These are phyloP conservation scores for Trypanosoma lewisi DNA, from an alignment of 208 protist genomes.

Conservation along the genomic window DNA sequence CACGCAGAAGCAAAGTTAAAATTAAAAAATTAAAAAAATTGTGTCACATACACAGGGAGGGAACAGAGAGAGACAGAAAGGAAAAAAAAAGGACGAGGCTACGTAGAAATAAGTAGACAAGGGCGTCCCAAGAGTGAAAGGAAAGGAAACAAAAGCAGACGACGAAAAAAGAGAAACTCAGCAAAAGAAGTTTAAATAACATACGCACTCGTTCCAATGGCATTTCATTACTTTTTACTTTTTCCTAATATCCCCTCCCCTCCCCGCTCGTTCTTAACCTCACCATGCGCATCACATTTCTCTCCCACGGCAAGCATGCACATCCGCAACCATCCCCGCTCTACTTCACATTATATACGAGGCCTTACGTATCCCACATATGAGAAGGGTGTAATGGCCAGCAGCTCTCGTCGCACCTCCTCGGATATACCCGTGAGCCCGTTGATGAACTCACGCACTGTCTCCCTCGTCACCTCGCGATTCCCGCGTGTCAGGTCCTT, in stretches of 20 bases:
- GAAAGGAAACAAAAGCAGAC: not conserved
- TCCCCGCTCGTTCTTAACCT: not conserved
- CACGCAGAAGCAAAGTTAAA: no score
- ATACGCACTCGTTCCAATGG: not conserved
- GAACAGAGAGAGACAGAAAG: no score
- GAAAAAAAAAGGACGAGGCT: not conserved
- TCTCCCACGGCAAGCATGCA: not conserved
- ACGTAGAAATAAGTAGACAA: not conserved
- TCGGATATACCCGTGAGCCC: conserved; percentile 79
- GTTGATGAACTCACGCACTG: conserved; percentile 82
- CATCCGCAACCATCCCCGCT: not conserved
- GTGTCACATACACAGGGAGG: no score
- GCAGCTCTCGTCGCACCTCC: conserved; percentile 86
- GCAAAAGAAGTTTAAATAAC: not conserved
- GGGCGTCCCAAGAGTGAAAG: not conserved
- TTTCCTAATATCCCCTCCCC: not conserved
- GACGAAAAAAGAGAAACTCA: not conserved
- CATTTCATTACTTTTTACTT: not conserved
- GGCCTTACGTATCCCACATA: conserved; percentile 72
- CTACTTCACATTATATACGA: not conserved
- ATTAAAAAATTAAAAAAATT: no score
- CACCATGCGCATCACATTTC: not conserved
- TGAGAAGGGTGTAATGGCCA: conserved; percentile 80
- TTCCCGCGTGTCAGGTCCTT: conserved; percentile 92
- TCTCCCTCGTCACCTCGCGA: conserved; percentile 62